Evolutionary conservation across 306 rosid species (phyloP).

Genomic region (Gastrolobium bilobum): DNA sequence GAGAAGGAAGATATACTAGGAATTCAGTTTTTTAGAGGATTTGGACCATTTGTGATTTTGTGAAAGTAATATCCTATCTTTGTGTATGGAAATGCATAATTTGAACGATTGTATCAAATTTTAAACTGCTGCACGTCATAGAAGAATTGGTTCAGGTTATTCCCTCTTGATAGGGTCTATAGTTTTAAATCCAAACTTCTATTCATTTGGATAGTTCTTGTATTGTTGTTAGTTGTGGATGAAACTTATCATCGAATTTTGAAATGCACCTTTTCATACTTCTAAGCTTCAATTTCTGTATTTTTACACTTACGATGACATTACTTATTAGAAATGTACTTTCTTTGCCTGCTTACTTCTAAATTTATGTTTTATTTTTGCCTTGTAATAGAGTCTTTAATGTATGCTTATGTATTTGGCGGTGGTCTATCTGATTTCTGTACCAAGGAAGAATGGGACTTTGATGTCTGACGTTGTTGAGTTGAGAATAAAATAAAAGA

Average conservation of each 20-base stretch:
- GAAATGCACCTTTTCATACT: not conserved
- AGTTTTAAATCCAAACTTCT: not conserved
- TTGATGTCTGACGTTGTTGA: not conserved
- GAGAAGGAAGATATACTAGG: not conserved
- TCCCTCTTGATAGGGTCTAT: slow-evolving; percentile 18
- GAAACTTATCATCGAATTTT: slow-evolving; percentile 5
- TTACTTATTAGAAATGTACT: slow-evolving; percentile 10
- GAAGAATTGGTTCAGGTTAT: slow-evolving; percentile 27
- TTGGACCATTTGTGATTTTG: not conserved
- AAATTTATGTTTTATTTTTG: not conserved
- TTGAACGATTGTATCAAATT: slow-evolving; percentile 24
- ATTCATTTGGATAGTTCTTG: slow-evolving; percentile 9
- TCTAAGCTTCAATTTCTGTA: slow-evolving; percentile 5
- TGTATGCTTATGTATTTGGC: not conserved
- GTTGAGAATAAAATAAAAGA: not conserved
- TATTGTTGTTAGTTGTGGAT: slow-evolving; percentile 4
- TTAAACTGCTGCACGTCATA: not conserved
- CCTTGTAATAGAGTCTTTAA: slow-evolving; percentile 32
- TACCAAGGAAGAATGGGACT: not conserved
- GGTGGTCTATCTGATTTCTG: not conserved
- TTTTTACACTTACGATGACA: too few relatives aligned
- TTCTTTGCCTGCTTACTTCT: slow-evolving; percentile 11
- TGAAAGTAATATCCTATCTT: slow-evolving; percentile 10
- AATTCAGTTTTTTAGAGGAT: not conserved
- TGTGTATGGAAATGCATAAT: not conserved